Percentiles rank a stretch among this genome's conserved stretches.
Evolutionary conservation across 2,329 filamentous ascomycete species (phyloP).

Genomic region (Verticillium nonalfalfae): DNA sequence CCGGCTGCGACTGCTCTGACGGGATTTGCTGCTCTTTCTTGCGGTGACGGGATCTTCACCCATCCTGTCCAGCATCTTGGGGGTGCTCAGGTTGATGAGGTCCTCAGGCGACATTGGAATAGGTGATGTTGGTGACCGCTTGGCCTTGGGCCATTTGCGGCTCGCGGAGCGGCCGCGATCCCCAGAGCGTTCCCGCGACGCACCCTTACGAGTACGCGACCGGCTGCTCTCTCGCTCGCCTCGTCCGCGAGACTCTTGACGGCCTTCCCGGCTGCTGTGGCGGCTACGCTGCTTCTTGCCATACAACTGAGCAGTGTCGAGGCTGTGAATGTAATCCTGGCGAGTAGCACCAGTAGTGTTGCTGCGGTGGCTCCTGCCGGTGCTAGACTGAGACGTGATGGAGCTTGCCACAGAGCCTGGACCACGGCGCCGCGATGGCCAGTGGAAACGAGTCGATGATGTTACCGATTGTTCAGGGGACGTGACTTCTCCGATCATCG

Average conservation of each 20-base stretch:
- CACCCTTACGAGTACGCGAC: slow-evolving; percentile 40
- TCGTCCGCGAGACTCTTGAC: slow-evolving; percentile 28
- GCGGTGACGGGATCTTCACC: slow-evolving; percentile 35
- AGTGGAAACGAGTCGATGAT: slow-evolving; percentile 48
- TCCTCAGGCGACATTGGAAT: slow-evolving; percentile 94
- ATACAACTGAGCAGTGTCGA: slow-evolving; percentile 69
- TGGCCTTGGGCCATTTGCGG: slow-evolving; percentile 65
- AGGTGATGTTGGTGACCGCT: slow-evolving; percentile 85
- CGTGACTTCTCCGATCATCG: slow-evolving; percentile 44
- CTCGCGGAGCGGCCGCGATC: slow-evolving; percentile 62
- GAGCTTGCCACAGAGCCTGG: slow-evolving; percentile 52
- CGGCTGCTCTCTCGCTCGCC: slow-evolving; percentile 38
- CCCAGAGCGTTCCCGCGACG: slow-evolving; percentile 56
- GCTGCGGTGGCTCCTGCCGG: slow-evolving; percentile 43
- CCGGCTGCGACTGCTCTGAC: slow-evolving; percentile 3
- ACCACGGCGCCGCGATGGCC: slow-evolving; percentile 46
- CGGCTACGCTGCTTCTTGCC: slow-evolving; percentile 48
- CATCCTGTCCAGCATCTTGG: slow-evolving; percentile 21
- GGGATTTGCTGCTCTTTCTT: slow-evolving; percentile 31
- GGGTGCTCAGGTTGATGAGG: slow-evolving; percentile 54
- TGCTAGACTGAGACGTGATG: slow-evolving; percentile 48
- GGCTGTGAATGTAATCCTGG: slow-evolving; percentile 78
- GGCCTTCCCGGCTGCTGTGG: slow-evolving; percentile 43
- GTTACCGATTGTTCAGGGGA: slow-evolving; percentile 50
- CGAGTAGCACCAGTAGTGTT: slow-evolving; percentile 30